Conservation (phyloP, 495 filamentous ascomycete genomes). For the Xylaria bambusicola region DNA sequence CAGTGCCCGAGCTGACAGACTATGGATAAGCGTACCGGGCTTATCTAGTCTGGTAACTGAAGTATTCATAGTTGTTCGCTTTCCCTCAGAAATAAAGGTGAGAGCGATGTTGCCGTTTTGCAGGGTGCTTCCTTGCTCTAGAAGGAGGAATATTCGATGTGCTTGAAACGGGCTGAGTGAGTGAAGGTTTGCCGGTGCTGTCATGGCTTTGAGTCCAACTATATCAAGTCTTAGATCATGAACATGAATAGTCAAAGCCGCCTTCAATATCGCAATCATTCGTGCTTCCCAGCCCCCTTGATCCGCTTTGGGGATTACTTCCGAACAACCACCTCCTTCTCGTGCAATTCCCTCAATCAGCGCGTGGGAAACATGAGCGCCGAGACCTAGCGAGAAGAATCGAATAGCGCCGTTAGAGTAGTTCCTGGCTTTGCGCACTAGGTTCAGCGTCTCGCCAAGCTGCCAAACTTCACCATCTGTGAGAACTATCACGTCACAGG, state of each 20-base stretch:
- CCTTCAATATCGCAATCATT: slow-evolving; percentile 62
- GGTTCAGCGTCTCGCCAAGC: slow-evolving; percentile 46
- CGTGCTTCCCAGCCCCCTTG: slow-evolving; percentile 42
- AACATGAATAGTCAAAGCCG: slow-evolving; percentile 40
- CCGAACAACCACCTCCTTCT: slow-evolving; percentile 58
- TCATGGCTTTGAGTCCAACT: neutral
- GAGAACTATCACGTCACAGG: slow-evolving; percentile 53
- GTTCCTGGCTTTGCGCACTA: slow-evolving; percentile 41
- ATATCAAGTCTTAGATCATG: neutral
- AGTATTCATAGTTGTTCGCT: neutral
- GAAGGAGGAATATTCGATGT: slow-evolving; percentile 9
- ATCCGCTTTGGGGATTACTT: slow-evolving; percentile 43
- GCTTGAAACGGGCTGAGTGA: slow-evolving; percentile 7
- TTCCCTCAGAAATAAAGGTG: neutral
- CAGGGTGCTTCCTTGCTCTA: neutral
- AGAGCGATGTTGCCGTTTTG: neutral
- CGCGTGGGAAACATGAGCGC: slow-evolving; percentile 51
- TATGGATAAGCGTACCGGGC: slow-evolving; percentile 1
- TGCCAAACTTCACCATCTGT: slow-evolving; percentile 61
- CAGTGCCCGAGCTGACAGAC: neutral
- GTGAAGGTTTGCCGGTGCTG: neutral
- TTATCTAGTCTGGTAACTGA: neutral
- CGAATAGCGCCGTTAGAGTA: slow-evolving; percentile 41
- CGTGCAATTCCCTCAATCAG: slow-evolving; percentile 59
- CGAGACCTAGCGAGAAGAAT: slow-evolving; percentile 61